Evolutionary conservation across 495 filamentous ascomycete species (phyloP).

Genomic region (Aspergillus leporis): DNA sequence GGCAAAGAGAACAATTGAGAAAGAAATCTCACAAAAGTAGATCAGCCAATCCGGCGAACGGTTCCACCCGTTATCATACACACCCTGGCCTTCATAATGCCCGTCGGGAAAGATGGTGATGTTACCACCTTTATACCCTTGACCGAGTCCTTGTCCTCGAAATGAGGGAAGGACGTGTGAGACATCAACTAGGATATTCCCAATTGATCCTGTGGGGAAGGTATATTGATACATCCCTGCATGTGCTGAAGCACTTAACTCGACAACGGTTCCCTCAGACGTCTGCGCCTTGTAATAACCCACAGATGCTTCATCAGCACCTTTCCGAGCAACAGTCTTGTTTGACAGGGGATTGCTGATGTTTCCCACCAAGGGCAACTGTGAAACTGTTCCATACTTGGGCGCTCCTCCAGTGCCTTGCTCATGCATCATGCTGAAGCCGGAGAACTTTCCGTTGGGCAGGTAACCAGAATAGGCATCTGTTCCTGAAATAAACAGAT

Average conservation of each 20-base stretch:
- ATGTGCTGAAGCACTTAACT: slow-evolving; percentile 61
- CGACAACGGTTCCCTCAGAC: slow-evolving; percentile 54
- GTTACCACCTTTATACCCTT: slow-evolving; percentile 66
- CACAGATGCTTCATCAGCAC: slow-evolving; percentile 54
- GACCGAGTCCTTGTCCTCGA: slow-evolving; percentile 57
- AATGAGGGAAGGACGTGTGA: slow-evolving; percentile 69
- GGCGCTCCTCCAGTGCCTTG: slow-evolving; percentile 73
- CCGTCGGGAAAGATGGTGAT: slow-evolving; percentile 53
- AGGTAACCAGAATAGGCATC: slow-evolving; percentile 70
- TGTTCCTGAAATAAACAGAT: slow-evolving; percentile 46
- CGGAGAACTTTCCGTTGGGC: slow-evolving; percentile 59
- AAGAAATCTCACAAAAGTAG: slow-evolving; percentile 57
- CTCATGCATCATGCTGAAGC: slow-evolving; percentile 75
- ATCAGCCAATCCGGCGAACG: slow-evolving; percentile 61
- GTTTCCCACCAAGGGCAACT: slow-evolving; percentile 59
- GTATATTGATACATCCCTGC: slow-evolving; percentile 65
- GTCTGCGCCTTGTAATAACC: slow-evolving; percentile 65
- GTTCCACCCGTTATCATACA: slow-evolving; percentile 68
- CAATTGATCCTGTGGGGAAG: slow-evolving; percentile 45
- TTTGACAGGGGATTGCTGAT: slow-evolving; percentile 59
- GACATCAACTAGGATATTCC: slow-evolving; percentile 65
- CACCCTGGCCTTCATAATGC: slow-evolving; percentile 63
- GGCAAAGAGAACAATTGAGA: too few relatives aligned
- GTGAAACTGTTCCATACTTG: slow-evolving; percentile 69
- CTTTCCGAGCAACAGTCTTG: slow-evolving; percentile 49